Evolutionary conservation across 2,329 filamentous ascomycete species (phyloP).

Genomic region (Diplodia corticola): DNA sequence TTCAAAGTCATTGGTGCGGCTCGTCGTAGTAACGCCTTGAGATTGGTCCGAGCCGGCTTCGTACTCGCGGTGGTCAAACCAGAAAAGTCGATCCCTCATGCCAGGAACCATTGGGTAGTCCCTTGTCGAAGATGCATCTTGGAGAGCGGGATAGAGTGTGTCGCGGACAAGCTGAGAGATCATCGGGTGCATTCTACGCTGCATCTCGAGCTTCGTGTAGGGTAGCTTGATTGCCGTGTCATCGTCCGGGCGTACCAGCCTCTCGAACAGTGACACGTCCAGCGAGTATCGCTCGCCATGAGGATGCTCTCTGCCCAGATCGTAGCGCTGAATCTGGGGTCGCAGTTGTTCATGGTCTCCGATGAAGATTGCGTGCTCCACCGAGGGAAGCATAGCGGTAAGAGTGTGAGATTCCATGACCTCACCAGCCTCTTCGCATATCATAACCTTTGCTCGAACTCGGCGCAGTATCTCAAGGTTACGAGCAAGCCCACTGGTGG

Average conservation of each 20-base stretch:
- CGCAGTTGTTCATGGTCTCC: constrained; percentile 65
- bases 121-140: constrained; percentile 48
- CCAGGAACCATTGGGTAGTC: constrained; percentile 54
- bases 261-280: constrained; percentile 63
- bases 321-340: constrained; percentile 58
- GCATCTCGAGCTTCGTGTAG: constrained; percentile 50
- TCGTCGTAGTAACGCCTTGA: constrained; percentile 37
- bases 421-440: constrained; percentile 70
- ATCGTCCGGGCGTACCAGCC: constrained; percentile 45
- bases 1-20: constrained; percentile 60
- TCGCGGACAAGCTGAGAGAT: constrained; percentile 61
- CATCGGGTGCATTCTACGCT: constrained; percentile 65
- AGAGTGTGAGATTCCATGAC: constrained; percentile 65
- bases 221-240: constrained; percentile 21
- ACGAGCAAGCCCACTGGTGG: constrained; percentile 61
- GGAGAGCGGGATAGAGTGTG: constrained; percentile 58
- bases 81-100: constrained; percentile 58
- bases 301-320: constrained; percentile 54
- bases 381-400: constrained; percentile 58
- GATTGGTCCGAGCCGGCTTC: constrained; percentile 39
- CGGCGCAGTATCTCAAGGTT: constrained; percentile 52
- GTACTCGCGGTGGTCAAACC: constrained; percentile 58
- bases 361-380: constrained; percentile 64
- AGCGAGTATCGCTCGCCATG: constrained; percentile 54
- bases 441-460: constrained; percentile 56